Conservation (phyloP, 192 early-diverging fungal species). For the Pilobolus umbonatus region DNA sequence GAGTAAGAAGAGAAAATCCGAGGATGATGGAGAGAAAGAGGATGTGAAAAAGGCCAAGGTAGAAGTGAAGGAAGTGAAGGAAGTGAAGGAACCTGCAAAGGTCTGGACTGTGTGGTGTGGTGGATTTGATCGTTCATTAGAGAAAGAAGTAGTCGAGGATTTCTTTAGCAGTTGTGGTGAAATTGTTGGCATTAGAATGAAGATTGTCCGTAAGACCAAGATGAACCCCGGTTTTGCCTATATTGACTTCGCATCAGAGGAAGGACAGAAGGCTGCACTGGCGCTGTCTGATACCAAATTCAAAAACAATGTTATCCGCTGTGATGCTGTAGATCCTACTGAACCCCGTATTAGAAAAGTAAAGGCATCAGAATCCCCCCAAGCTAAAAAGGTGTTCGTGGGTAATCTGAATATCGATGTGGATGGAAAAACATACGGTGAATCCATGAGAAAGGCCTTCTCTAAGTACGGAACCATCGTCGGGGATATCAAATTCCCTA, state of each 20-base stretch:
- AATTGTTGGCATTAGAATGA: conserved; percentile 69
- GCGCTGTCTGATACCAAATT: conserved; percentile 65
- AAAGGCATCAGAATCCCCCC: conserved; percentile 38
- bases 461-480: conserved; percentile 57
- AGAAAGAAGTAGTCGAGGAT: conserved; percentile 56
- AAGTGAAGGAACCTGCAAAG: conserved; percentile 19
- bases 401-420: conserved; percentile 70
- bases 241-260: conserved; percentile 74
- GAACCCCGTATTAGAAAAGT: conserved; percentile 14
- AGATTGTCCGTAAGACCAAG: conserved; percentile 63
- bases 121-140: conserved; percentile 66
- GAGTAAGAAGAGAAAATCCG: not conserved
- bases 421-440: conserved; percentile 47
- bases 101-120: conserved; percentile 66
- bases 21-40: not conserved
- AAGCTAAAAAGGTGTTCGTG: conserved; percentile 61
- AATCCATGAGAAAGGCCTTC: conserved; percentile 41
- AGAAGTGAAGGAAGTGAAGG: not conserved
- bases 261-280: conserved; percentile 63
- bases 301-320: conserved; percentile 73
- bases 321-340: conserved; percentile 65
- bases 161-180: conserved; percentile 67
- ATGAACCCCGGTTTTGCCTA: conserved; percentile 84
- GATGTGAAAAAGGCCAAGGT: not conserved
- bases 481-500: conserved; percentile 61